Evolutionary conservation across 306 rosid species (phyloP).

Genomic region (Leucaena leucocephala): DNA sequence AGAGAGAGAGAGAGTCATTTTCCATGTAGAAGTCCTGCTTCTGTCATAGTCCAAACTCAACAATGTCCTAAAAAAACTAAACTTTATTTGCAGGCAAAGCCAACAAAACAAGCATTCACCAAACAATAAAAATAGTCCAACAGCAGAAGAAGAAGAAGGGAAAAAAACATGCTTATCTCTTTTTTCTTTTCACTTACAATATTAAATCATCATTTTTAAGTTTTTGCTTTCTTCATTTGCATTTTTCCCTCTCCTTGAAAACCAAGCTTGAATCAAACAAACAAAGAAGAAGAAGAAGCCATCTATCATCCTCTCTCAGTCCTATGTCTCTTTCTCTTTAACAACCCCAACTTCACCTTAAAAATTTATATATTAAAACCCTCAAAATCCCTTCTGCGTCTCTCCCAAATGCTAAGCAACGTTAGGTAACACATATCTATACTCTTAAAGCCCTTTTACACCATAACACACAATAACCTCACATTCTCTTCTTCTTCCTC

Average conservation of each 20-base stretch:
- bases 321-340: constrained; percentile 89
- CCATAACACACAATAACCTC: constrained; percentile 43
- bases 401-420: constrained; percentile 92
- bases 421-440: constrained; percentile 86
- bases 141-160: neutral
- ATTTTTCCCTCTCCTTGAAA: constrained; percentile 59
- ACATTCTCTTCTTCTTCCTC: constrained; percentile 38
- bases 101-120: constrained; percentile 78
- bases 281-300: constrained; percentile 42
- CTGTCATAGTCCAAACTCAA: constrained; percentile 48
- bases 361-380: constrained; percentile 31
- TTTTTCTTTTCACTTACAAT: neutral
- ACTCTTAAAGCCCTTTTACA: constrained; percentile 67
- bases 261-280: constrained; percentile 70
- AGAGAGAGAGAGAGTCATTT: constrained; percentile 53
- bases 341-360: constrained; percentile 61
- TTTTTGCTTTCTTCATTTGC: constrained; percentile 29
- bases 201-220: neutral
- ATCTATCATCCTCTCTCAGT: constrained; percentile 57
- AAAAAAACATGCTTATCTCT: neutral
- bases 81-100: constrained; percentile 74
- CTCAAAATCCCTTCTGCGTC: constrained; percentile 41
- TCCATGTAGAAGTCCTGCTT: constrained; percentile 63
- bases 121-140: constrained; percentile 34
- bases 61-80: constrained; percentile 33